Evolutionary conservation across 768 basidiomycete genomes (phyloP).

Genomic region (Multifurca ochricompacta): DNA sequence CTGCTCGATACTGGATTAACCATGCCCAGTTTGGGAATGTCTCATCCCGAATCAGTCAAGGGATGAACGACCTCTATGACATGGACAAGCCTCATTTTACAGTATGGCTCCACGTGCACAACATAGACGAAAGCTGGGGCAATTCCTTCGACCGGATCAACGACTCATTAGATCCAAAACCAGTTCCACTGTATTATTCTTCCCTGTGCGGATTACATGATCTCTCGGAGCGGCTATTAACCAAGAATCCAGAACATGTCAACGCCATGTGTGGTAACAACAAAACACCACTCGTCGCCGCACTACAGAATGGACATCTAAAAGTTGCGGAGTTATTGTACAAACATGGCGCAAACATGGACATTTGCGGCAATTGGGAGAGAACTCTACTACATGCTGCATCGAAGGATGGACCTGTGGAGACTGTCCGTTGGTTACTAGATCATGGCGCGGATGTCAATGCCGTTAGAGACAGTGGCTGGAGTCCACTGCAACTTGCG

Average conservation of each 20-base stretch:
- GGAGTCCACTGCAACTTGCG: neutral
- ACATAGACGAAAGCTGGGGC: no score
- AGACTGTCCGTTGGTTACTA: neutral
- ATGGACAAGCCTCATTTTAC: neutral
- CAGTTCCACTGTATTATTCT: neutral
- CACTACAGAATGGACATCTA: neutral
- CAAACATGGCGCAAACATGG: neutral
- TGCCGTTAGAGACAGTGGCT: neutral
- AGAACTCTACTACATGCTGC: no score
- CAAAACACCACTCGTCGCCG: neutral
- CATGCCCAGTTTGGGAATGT: neutral
- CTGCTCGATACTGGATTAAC: neutral
- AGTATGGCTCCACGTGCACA: neutral
- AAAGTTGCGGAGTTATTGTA: neutral
- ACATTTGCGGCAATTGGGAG: rapidly evolving
- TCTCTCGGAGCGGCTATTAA: neutral
- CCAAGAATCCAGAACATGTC: neutral
- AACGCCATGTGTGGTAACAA: neutral
- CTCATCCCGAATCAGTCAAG: neutral
- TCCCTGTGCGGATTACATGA: neutral
- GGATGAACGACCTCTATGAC: neutral
- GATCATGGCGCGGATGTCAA: no score
- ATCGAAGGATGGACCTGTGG: neutral
- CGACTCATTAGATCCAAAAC: no score
- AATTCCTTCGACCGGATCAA: neutral